These are phyloP conservation scores for Ophiostoma sp. DNA, from an alignment of 2,329 filamentous ascomycete genomes.

Conservation along the genomic window DNA sequence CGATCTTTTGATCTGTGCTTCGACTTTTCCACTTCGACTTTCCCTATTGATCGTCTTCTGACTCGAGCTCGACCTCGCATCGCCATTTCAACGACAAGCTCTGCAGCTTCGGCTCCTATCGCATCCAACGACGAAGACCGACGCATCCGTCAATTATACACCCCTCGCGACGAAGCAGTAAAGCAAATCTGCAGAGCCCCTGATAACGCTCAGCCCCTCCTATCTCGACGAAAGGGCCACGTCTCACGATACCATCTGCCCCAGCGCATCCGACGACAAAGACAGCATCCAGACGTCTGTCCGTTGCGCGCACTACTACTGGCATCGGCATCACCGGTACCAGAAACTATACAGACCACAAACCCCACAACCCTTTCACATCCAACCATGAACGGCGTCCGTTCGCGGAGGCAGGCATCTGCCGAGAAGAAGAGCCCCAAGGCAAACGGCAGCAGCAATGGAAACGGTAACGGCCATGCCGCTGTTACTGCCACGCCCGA, in stretches of 20 bases:
- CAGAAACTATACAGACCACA: not conserved
- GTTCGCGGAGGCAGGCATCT: slow-evolving; percentile 34
- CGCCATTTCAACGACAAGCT: not conserved
- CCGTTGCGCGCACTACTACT: not conserved
- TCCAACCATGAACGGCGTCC: slow-evolving; percentile 34
- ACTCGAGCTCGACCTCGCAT: slow-evolving; percentile 16
- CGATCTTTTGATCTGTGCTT: not conserved
- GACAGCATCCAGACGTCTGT: not conserved
- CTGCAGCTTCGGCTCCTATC: not conserved
- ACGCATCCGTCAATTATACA: not conserved
- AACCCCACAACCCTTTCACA: not conserved
- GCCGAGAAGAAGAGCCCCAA: slow-evolving; percentile 33
- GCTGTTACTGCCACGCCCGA: not conserved
- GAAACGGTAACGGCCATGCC: slow-evolving; percentile 45
- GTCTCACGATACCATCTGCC: not conserved
- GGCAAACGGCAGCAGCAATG: slow-evolving; percentile 18
- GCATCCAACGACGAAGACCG: not conserved
- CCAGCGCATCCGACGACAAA: not conserved
- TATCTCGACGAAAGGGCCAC: not conserved
- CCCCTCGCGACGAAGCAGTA: not conserved
- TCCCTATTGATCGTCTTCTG: not conserved
- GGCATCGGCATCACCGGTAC: not conserved
- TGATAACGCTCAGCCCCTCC: not conserved
- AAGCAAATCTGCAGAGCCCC: not conserved
- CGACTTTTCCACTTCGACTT: not conserved